A percentile compares a stretch with the other conserved stretches of the same genome.
These are phyloP conservation scores for Saxophila tyrrhenica DNA, from an alignment of 495 filamentous ascomycete species.

Conservation along the genomic window DNA sequence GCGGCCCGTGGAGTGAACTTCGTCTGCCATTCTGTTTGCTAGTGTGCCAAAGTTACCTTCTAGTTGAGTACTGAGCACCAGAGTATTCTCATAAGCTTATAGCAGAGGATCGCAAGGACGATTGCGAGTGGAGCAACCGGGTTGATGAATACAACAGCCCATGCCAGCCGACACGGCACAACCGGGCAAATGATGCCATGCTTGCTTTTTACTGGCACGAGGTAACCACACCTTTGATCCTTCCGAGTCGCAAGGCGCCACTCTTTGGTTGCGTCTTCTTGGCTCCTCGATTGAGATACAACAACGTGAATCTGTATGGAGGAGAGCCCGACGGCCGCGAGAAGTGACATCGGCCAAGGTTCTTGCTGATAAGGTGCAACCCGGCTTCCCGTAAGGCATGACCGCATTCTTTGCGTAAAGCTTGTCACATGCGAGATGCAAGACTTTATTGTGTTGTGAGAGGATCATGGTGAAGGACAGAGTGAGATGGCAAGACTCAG, in stretches of 20 bases:
- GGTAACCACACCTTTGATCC: not conserved
- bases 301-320: not conserved
- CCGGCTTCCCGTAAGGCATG: too few species aligned
- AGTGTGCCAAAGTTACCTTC: not conserved
- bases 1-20: conserved; percentile 29
- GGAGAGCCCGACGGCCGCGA: not conserved
- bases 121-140: too few species aligned
- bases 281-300: not conserved
- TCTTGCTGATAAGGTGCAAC: not conserved
- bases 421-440: too few species aligned
- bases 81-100: too few species aligned
- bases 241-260: not conserved
- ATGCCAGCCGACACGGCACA: not conserved
- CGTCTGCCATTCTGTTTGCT: not conserved
- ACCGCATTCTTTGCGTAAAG: too few species aligned
- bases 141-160: not conserved
- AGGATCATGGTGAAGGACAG: too few species aligned
- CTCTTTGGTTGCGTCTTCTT: not conserved
- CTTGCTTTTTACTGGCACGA: not conserved
- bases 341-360: too few species aligned
- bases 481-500: too few species aligned
- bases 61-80: not conserved
- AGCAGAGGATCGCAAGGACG: too few species aligned
- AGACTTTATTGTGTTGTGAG: too few species aligned
- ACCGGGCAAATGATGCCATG: not conserved